Base-by-base conservation (phyloP, 2,329 filamentous ascomycete genomes). In the Neospermospora avenae region DNA sequence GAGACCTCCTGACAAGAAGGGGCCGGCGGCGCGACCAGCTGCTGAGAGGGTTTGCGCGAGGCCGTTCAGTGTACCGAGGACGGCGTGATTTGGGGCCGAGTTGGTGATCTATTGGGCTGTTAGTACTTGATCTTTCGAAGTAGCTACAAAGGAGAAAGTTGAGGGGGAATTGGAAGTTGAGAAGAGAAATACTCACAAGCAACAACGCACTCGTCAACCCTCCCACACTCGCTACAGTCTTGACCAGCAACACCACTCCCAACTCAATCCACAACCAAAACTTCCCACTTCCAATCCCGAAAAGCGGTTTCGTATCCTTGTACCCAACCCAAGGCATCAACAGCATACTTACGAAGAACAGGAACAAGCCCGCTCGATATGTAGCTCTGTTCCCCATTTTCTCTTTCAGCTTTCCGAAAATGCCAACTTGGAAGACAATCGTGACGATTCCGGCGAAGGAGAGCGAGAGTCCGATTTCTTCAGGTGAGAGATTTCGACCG, bases 21-120 rank as follows among this genome's bases (percentile, higher is more conserved):
- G 95, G 0, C 95, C 95, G 0, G 91, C 83, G 45, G 93, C 92
- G 61, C 95, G 86, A 8, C 95, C 95, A 0, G 90, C 91, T 0
- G 95, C 95, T 0, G 91, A 96, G 0, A 99, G 84, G 0, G 92
- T 96, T 74, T 99, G 95, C 0, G 95, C 95, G 34, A 98, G 83
- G 10, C 95, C 95, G 70, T 99, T 97, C 25, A 99, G 81, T 0
- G 91, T 92, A 3, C 95, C 95, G 0, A 99, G 82, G 0, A 90
- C 92, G 4, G 89, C 86, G 73, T 93, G 84, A 7, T 93, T 91
- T 0, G 92, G 90, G 0, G 92, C 91, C 0, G 90, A 96, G 69
- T 99, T 99, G 39, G 92, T 98, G 66, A 99, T 93, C 90, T 93
- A 64, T 14, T 6, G 4, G 2, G 35, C 53, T 24, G 60, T 51